phyloP scores from a whole-genome alignment of 2,329 filamentous ascomycete genomes.

The Clonostachys byssicola region DNA sequence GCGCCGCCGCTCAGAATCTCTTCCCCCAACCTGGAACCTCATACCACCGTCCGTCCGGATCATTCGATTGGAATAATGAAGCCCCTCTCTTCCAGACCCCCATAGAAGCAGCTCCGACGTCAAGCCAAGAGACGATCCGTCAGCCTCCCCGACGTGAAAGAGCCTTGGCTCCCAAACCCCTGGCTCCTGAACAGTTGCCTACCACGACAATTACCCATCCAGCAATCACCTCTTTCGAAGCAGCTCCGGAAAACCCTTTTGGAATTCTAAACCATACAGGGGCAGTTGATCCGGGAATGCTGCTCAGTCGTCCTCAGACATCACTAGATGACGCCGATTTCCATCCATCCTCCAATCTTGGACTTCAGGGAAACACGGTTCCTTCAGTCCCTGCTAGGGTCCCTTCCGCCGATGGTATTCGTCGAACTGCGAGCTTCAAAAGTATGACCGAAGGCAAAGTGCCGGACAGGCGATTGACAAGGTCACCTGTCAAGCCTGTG shows the following conservation, averaged over 20 bases:
- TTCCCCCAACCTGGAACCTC: slow-evolving; percentile 30
- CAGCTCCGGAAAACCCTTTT: slow-evolving; percentile 43
- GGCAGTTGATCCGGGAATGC: slow-evolving; percentile 55
- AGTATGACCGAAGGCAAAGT: slow-evolving; percentile 34
- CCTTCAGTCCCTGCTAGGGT: background rate
- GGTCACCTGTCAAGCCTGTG: slow-evolving; percentile 47
- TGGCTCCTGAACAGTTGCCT: slow-evolving; percentile 20
- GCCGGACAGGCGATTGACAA: slow-evolving; percentile 33
- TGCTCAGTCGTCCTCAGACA: slow-evolving; percentile 49
- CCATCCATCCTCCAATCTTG: slow-evolving; percentile 3
- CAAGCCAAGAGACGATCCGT: background rate
- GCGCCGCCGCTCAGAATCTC: slow-evolving; percentile 4
- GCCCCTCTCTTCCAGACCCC: slow-evolving; percentile 47
- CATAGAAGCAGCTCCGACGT: slow-evolving; percentile 9
- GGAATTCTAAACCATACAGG: slow-evolving; percentile 36
- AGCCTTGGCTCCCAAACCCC: slow-evolving; percentile 45
- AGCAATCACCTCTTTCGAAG: background rate
- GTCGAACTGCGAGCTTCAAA: slow-evolving; percentile 39
- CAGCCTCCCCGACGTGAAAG: slow-evolving; percentile 12
- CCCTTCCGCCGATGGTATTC: slow-evolving; percentile 20
- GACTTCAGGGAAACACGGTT: background rate
- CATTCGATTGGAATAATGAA: slow-evolving; percentile 53
- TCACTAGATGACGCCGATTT: slow-evolving; percentile 37
- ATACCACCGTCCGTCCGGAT: slow-evolving; percentile 41
- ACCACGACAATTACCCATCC: slow-evolving; percentile 6